phyloP scores from a whole-genome alignment of 768 basidiomycete genomes.

The Amanita subjunquillea region DNA sequence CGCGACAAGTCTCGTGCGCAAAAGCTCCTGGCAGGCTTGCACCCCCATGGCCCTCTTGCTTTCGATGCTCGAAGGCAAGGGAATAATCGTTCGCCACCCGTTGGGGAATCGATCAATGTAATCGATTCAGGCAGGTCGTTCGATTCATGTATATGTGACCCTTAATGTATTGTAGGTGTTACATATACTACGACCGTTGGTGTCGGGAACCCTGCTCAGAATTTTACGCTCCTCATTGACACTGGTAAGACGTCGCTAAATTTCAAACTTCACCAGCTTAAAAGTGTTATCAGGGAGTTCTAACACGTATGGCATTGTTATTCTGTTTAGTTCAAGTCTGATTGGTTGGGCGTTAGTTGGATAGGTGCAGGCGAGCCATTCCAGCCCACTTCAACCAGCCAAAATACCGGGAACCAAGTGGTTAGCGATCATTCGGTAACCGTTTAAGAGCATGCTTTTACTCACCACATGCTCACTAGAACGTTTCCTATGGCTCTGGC shows the following conservation, averaged over 20 bases:
- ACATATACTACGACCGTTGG: slow-evolving; percentile 44
- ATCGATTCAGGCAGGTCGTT: slow-evolving; percentile 35
- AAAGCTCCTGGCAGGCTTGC: slow-evolving; percentile 43
- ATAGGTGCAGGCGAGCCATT: slow-evolving; percentile 40
- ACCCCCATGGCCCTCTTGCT: slow-evolving; percentile 41
- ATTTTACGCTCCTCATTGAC: slow-evolving; percentile 46
- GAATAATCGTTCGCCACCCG: neutral
- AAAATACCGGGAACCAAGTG: slow-evolving; percentile 19
- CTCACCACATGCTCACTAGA: slow-evolving; percentile 18
- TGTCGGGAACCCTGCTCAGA: slow-evolving; percentile 38
- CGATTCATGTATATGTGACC: neutral
- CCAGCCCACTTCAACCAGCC: slow-evolving; percentile 33
- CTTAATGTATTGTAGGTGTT: slow-evolving; percentile 18
- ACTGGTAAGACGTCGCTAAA: slow-evolving; percentile 27
- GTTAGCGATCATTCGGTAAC: slow-evolving; percentile 14
- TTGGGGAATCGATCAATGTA: slow-evolving; percentile 36
- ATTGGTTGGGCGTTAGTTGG: slow-evolving; percentile 23
- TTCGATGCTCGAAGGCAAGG: slow-evolving; percentile 17
- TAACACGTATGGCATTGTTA: slow-evolving; percentile 12
- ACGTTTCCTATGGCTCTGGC: slow-evolving; percentile 45
- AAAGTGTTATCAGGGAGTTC: slow-evolving; percentile 20
- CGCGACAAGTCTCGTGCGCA: slow-evolving; percentile 44
- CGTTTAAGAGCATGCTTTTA: neutral
- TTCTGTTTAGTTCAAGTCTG: neutral
- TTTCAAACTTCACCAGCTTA: neutral